Evolutionary conservation across 23 red algal species (phyloP), one percentile per base, ranked within the genome.

Genomic region (Gracilariopsis chorda): DNA sequence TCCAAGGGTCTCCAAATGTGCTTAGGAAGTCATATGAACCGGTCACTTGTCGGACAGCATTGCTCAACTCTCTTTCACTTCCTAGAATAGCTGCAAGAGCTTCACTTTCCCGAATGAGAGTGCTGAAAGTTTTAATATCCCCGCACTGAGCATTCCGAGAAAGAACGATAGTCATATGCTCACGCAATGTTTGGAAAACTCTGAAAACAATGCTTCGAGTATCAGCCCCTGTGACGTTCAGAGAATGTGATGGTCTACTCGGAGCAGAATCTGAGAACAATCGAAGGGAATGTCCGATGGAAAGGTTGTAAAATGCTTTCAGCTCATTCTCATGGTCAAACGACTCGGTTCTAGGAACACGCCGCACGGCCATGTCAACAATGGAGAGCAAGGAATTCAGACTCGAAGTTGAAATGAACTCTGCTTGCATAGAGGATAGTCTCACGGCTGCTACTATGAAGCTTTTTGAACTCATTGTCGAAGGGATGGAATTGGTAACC

Each of bases 131-230:
- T 51, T 77, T 56, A 39, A 67, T 36, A 12, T 40, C 6, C 28
- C 88, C 88, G 59, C 88, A 91, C 30, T 73, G 48, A 20, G 88
- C 77, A 59, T 82, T 75, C 71, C 77, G 53, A 39, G 77, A 65
- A 48, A 91, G 55, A n/a, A 72, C 65, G 7, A 21, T 49, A 12
- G 62, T 82, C 16, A 91, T 17, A 14, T 91, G 88, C 25, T 78
- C 69, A 46, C 53, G 52, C 36, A 75, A 35, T 35, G 77, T 8
- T 35, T 33, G 84, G 53, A 51, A 89, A 3, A 89, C 51, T 12
- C 64, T 36, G 37, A 57, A 21, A 42, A 89, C 36, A 17, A 89
- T n/a, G 4, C 44, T 77, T 75, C 84, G 49, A 23, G 30, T 30
- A 32, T 64, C 35, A 48, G 39, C 69, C 17, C 24, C n/a, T 16